Base-by-base conservation (phyloP, 441 rosid genomes). In the Mallotus japonicus region DNA sequence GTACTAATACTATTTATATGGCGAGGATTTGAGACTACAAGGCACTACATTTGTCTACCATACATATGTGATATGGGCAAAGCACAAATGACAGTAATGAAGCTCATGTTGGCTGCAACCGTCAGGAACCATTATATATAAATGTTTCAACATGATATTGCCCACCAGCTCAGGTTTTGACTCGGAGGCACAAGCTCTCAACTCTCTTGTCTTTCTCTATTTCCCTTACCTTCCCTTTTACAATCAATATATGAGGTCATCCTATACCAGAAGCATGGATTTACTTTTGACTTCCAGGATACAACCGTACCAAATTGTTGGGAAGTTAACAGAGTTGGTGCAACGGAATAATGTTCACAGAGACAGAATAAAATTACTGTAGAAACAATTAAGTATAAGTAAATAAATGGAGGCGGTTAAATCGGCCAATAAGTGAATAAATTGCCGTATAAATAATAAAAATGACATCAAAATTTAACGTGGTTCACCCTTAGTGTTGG, bases 211-310 rank as follows among this genome's bases (percentile, higher is more conserved):
- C 13, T 58, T 20, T 67, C 50, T 69, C 69, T 76, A 11, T 54
- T 11, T 62, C 65, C 37, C 67, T 59, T 67, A 8, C 16, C 5
- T 46, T 78, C 65, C 65, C 28, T 79, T 79, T 76, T 82, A 74
- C 82, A 78, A 61, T 73, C 57, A 71, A 68, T 77, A n/a, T 59
- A 72, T 13, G n/a, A 47, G 58, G 47, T 57, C 71, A 72, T 70
- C 64, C 60, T 73, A 56, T 70, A 37, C 40, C 13, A 75, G 62
- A 71, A 76, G 65, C 80, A 46, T 28, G 2, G 32, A 28, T 28
- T 28, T 28, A 28, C 32, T 28, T 28, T 28, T 68, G 57, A 37
- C 16, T 74, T 46, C 60, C 55, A 75, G 66, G 14, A 65, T 54
- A 74, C 67, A 69, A 70, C 69, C 70, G 17, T 37, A 50, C 77